phyloP scores from a whole-genome alignment of 148 eudicot species.

The Vaccinium macrocarpon region DNA sequence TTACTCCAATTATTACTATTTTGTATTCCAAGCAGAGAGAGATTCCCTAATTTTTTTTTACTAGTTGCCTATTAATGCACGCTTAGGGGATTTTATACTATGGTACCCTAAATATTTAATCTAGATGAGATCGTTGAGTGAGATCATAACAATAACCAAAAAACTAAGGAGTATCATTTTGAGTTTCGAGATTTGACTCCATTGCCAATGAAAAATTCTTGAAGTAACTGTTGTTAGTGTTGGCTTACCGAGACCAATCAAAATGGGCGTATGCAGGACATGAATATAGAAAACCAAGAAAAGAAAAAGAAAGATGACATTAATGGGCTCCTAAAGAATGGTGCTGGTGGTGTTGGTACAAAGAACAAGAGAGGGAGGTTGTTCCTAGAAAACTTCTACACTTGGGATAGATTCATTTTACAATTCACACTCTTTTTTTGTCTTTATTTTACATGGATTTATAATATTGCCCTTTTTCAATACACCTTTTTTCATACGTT shows the following conservation, averaged over 20 bases:
- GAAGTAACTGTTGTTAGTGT: too few species aligned
- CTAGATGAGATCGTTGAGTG: neutral
- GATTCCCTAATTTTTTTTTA: neutral
- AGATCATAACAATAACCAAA: neutral
- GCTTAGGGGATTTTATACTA: neutral
- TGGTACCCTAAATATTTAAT: neutral
- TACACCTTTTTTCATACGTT: too few species aligned
- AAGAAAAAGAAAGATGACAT: neutral
- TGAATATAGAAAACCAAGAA: neutral
- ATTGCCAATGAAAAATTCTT: too few species aligned
- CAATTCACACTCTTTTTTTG: too few species aligned
- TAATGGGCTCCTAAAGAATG: neutral
- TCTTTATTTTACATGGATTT: too few species aligned
- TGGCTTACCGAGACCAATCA: neutral
- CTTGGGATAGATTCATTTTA: neutral
- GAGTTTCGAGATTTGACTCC: too few species aligned
- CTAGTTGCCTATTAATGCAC: neutral
- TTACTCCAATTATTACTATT: neutral
- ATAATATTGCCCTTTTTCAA: too few species aligned
- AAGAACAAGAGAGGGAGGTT: constrained; percentile 5
- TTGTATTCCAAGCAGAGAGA: neutral
- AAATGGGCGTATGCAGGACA: neutral
- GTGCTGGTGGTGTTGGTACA: constrained; percentile 13
- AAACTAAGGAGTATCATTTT: neutral
- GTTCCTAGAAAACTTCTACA: neutral